phyloP scores from a whole-genome alignment of 2,329 filamentous ascomycete species.

The Ceratocystis diversiconidia region DNA sequence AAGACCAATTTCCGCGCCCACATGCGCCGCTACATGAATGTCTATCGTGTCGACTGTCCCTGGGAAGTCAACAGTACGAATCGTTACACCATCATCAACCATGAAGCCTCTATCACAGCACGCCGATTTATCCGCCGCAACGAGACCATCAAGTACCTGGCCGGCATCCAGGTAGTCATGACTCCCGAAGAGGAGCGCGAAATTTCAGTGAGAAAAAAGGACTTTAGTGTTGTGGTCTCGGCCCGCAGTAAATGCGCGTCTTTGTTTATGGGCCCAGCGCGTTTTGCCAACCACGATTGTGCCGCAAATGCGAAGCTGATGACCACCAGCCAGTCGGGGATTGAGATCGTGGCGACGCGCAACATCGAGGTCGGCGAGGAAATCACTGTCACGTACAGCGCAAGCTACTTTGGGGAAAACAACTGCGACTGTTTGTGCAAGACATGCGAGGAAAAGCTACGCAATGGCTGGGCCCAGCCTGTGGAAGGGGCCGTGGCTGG shows the following conservation, averaged over 20 bases:
- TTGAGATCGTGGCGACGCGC: conserved; percentile 74
- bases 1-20: conserved; percentile 77
- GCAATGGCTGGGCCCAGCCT: conserved; percentile 68
- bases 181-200: conserved; percentile 80
- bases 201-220: conserved; percentile 67
- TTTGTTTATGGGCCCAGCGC: conserved; percentile 83
- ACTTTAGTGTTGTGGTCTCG: conserved; percentile 94
- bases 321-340: conserved; percentile 70
- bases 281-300: conserved; percentile 97
- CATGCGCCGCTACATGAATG: conserved; percentile 77
- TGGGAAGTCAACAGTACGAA: conserved; percentile 89
- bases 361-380: conserved; percentile 81
- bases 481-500: conserved; percentile 29
- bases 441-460: conserved; percentile 61
- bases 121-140: conserved; percentile 65
- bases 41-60: conserved; percentile 85
- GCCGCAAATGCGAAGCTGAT: conserved; percentile 78
- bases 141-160: conserved; percentile 79
- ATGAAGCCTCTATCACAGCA: conserved; percentile 79
- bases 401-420: conserved; percentile 87
- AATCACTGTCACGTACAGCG: conserved; percentile 91
- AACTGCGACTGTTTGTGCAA: conserved; percentile 91
- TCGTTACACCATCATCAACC: conserved; percentile 79
- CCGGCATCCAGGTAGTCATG: conserved; percentile 82
- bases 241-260: conserved; percentile 82